Evolutionary conservation across 305 asterid genomes (phyloP), one percentile per base, ranked within the genome.

Genomic region (Fraxinus sp.): DNA sequence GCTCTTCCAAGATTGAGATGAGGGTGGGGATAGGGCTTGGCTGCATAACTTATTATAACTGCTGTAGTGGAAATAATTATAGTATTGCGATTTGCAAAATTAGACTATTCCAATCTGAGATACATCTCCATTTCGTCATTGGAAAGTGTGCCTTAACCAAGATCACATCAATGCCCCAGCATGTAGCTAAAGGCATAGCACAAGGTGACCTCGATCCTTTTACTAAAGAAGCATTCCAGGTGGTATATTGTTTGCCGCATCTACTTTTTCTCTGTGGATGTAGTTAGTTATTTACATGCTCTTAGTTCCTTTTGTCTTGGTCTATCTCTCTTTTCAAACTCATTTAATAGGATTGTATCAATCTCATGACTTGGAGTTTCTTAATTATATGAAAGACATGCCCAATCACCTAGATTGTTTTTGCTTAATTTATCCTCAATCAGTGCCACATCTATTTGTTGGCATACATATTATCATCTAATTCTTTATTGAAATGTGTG

Each of bases 161-260:
- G 77, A 77, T 81, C 86, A 95, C 98, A 70, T 77, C 84, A 77
- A 85, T 94, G 88, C 89, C 97, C 52, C 95, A 89, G 85, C 92
- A 85, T 81, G 71, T 93, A 36, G 98, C 95, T 84, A 90, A 87
- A 94, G 99, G 97, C 73, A 91, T 94, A 85, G 98, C 99, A 76
- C 84, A 9, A 75, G 99, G 98, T 64, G 95, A 94, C 83, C 85
- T 96, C 57, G 98, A 96, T 84, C 99, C 99, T 84, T 86, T 96
- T 70, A 93, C 97, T 57, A 91, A 90, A 88, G 81, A 81, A 84
- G 95, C 97, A 78, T 90, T 96, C 79, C 92, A 90, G 98, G 99
- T 94, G 92, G 71, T 77, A 7, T 18, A n/a, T 73, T 83, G 28
- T 2, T 22, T 64, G 46, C 59, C 66, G 39, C 41, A 80, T 28